Conservation (phyloP, 1,284 basidiomycete species). For the Pascua sp. region DNA sequence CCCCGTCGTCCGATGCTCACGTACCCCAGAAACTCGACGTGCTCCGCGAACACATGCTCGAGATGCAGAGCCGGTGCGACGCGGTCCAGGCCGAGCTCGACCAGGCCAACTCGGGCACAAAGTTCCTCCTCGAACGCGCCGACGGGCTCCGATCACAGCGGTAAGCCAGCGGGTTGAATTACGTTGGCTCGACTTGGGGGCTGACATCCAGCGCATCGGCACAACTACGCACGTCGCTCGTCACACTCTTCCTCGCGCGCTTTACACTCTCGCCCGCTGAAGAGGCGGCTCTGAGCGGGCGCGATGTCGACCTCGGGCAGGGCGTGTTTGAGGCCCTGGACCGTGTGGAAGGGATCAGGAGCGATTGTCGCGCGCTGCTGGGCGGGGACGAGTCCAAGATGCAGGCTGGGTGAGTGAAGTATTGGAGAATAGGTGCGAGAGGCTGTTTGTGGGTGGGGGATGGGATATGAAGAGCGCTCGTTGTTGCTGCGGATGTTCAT, state of each 20-base stretch:
- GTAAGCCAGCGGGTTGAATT: slow-evolving; percentile 58
- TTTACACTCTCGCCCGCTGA: slow-evolving; percentile 80
- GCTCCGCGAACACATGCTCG: slow-evolving; percentile 67
- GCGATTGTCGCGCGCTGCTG: slow-evolving; percentile 79
- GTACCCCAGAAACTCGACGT: slow-evolving; percentile 79
- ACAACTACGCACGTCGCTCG: slow-evolving; percentile 62
- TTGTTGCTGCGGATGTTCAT: too few species aligned
- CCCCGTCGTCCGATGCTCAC: slow-evolving; percentile 22
- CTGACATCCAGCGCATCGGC: slow-evolving; percentile 53
- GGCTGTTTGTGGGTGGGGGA: too few species aligned
- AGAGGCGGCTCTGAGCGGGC: slow-evolving; percentile 66
- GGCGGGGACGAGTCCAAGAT: slow-evolving; percentile 76
- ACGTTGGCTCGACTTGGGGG: too few species aligned
- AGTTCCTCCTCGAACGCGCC: slow-evolving; percentile 78
- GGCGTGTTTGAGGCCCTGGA: slow-evolving; percentile 82
- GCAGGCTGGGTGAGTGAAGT: slow-evolving; percentile 65
- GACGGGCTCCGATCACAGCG: slow-evolving; percentile 75
- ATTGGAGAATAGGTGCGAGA: too few species aligned
- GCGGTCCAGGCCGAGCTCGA: slow-evolving; percentile 74
- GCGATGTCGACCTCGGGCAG: slow-evolving; percentile 69
- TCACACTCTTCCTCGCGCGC: slow-evolving; percentile 71
- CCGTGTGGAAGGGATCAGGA: slow-evolving; percentile 74
- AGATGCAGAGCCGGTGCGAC: slow-evolving; percentile 77
- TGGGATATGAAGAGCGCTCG: too few species aligned
- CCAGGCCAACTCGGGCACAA: slow-evolving; percentile 73